phyloP scores from a whole-genome alignment of 495 filamentous ascomycete genomes.

The Xylaria flabelliformis region DNA sequence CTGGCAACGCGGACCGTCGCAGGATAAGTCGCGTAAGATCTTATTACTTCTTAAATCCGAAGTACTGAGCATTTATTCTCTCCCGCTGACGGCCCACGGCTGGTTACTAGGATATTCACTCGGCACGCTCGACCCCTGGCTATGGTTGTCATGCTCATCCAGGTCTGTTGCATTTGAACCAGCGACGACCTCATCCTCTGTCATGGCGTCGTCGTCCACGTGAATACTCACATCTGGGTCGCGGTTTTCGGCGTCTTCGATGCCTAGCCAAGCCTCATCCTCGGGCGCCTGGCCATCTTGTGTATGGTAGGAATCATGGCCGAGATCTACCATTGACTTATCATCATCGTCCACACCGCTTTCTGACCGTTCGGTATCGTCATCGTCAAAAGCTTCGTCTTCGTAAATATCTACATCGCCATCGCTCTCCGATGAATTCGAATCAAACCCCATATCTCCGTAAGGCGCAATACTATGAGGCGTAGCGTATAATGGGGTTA shows the following conservation, averaged over 20 bases:
- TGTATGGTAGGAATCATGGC: constrained; percentile 20
- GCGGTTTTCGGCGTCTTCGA: constrained; percentile 54
- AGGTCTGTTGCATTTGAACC: constrained; percentile 12
- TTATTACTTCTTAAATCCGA: constrained; percentile 1
- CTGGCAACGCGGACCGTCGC: not conserved
- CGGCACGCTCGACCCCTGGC: constrained; percentile 44
- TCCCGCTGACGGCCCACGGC: constrained; percentile 28
- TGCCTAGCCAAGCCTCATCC: constrained; percentile 52
- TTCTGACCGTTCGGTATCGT: constrained; percentile 6
- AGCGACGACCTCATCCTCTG: constrained; percentile 28
- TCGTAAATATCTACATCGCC: constrained; percentile 38
- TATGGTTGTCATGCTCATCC: constrained; percentile 42
- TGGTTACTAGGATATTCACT: constrained; percentile 51
- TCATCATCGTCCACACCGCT: constrained; percentile 31
- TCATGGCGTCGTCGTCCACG: constrained; percentile 33
- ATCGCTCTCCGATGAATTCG: too few species aligned
- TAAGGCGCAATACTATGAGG: constrained; percentile 59
- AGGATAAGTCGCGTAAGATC: not conserved
- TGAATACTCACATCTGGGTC: constrained; percentile 40
- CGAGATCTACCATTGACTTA: constrained; percentile 36
- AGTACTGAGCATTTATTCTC: constrained; percentile 1
- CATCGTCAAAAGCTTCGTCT: constrained; percentile 41
- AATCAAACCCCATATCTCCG: not conserved
- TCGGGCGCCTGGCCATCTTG: constrained; percentile 43
- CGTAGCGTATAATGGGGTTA: constrained; percentile 60